These are phyloP conservation scores for Diaporthe longicolla DNA, from an alignment of 2,329 filamentous ascomycete genomes.

Conservation along the genomic window DNA sequence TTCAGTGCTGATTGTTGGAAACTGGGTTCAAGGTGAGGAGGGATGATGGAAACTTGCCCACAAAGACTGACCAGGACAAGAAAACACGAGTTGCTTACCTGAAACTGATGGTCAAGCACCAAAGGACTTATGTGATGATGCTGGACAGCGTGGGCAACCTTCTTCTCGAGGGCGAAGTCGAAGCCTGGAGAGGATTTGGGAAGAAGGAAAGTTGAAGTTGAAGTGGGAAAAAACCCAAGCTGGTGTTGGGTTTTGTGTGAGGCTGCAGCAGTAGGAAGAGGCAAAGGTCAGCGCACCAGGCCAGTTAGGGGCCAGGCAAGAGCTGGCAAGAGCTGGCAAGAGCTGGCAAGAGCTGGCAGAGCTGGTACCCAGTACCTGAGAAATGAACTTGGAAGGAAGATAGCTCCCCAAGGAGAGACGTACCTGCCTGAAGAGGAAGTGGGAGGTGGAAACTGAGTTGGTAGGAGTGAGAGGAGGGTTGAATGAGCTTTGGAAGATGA, in stretches of 20 bases:
- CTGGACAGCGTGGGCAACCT: neutral
- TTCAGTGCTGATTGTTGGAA: neutral
- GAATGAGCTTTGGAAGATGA: no score
- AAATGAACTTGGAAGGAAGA: neutral
- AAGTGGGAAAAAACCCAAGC: neutral
- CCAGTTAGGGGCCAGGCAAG: neutral
- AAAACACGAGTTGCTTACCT: constrained; percentile 25
- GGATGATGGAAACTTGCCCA: neutral
- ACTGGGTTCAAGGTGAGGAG: neutral
- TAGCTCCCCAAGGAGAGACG: neutral
- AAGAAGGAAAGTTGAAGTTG: neutral
- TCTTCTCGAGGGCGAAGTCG: neutral
- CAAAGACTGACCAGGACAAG: neutral
- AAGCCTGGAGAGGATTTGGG: neutral
- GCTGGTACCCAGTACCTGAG: neutral
- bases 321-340: constrained; percentile 5
- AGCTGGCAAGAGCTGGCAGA: constrained; percentile 7
- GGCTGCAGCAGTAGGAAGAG: neutral
- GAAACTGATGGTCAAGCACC: constrained; percentile 3
- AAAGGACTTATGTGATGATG: neutral
- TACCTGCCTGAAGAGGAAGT: neutral
- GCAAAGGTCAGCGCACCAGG: neutral
- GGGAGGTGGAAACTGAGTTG: neutral
- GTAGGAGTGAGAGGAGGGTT: no score
- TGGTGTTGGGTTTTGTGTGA: neutral